A percentile compares a stretch with the other conserved stretches of the same genome.
Conservation (phyloP, 805 yeast species). For the Yarrowia bubula region DNA sequence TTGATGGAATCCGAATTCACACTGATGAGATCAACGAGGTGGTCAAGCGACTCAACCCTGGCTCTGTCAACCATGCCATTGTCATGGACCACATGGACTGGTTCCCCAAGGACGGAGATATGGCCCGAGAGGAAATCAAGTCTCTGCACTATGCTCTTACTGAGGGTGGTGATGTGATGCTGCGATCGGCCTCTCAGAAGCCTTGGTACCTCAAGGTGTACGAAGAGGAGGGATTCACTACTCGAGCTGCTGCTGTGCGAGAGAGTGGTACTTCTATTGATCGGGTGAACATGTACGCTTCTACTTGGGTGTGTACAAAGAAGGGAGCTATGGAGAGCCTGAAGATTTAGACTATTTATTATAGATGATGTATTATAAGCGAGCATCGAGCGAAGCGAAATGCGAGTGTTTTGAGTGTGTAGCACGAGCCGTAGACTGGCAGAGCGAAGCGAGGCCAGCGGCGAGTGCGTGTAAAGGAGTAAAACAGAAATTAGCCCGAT, state of each 20-base stretch:
- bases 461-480: no score
- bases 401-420: not conserved
- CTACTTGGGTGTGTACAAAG: slow-evolving; percentile 82
- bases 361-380: slow-evolving; percentile 19
- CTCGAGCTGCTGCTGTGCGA: slow-evolving; percentile 70
- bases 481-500: no score
- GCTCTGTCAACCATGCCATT: slow-evolving; percentile 69
- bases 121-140: slow-evolving; percentile 60
- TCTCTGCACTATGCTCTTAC: slow-evolving; percentile 63
- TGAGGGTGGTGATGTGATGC: slow-evolving; percentile 68
- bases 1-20: slow-evolving; percentile 71
- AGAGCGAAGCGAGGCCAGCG: no score
- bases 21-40: slow-evolving; percentile 79
- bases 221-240: slow-evolving; percentile 63
- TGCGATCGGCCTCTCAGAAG: slow-evolving; percentile 66
- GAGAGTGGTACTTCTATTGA: slow-evolving; percentile 64
- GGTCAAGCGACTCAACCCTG: slow-evolving; percentile 58
- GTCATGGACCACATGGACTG: slow-evolving; percentile 94
- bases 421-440: not conserved
- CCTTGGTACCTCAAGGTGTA: slow-evolving; percentile 79
- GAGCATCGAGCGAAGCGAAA: not conserved
- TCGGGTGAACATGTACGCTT: slow-evolving; percentile 83
- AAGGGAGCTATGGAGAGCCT: slow-evolving; percentile 27
- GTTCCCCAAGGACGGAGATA: slow-evolving; percentile 62
- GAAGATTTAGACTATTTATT: slow-evolving; percentile 26